Evolutionary conservation across 2,329 filamentous ascomycete species (phyloP).

Genomic region (Pyrenochaeta sp.): DNA sequence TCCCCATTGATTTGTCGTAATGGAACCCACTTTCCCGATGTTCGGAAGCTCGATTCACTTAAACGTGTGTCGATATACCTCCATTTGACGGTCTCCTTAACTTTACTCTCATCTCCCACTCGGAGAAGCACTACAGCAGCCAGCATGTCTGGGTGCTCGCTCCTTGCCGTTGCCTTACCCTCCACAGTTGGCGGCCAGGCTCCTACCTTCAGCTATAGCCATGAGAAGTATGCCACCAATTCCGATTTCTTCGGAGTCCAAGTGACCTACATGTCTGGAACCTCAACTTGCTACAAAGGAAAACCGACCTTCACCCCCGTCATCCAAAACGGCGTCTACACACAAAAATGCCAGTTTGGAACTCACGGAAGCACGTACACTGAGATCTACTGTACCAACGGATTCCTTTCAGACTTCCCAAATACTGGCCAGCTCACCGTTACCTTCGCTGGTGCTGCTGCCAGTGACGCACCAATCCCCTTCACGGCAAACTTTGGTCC

Average conservation of each 20-base stretch:
- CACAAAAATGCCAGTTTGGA: conserved; percentile 11
- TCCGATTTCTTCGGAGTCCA: conserved; percentile 19
- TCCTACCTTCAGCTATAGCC: conserved; percentile 21
- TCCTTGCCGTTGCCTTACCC: conserved; percentile 15
- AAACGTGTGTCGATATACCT: neutral
- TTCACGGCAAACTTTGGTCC: conserved; percentile 15
- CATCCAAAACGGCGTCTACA: conserved; percentile 8
- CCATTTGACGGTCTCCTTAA: neutral
- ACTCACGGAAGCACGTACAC: conserved; percentile 6
- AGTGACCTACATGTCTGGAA: conserved; percentile 20
- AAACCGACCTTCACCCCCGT: conserved; percentile 19
- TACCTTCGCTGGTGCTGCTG: neutral
- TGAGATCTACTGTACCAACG: conserved; percentile 7
- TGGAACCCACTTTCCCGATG: neutral
- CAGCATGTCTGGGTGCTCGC: conserved; percentile 21
- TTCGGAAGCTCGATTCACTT: neutral
- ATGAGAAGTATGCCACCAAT: neutral
- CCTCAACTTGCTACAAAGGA: conserved; percentile 14
- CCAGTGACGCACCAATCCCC: neutral
- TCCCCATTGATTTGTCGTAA: neutral
- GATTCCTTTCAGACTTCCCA: conserved; percentile 4
- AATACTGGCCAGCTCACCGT: conserved; percentile 17
- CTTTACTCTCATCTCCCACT: no score
- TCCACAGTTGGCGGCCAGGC: conserved; percentile 10
- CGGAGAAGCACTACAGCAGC: neutral